These are phyloP conservation scores for Chlorella vulgaris DNA, from an alignment of 139 green algal species.

Conservation along the genomic window DNA sequence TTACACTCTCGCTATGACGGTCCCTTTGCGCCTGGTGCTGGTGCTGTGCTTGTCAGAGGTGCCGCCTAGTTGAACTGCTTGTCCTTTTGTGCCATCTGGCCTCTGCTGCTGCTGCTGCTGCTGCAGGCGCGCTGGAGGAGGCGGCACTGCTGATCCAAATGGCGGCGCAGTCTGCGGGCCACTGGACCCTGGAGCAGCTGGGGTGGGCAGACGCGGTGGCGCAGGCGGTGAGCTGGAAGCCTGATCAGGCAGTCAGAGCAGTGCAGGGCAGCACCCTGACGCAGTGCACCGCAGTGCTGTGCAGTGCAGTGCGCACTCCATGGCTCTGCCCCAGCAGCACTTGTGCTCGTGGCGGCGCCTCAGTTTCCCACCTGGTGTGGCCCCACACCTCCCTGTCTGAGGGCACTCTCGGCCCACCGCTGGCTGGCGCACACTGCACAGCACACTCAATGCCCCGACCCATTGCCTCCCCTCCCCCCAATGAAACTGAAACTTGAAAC, in stretches of 20 bases:
- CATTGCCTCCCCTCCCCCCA: too few relatives aligned
- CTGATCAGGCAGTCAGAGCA: background rate
- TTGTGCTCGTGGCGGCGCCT: too few relatives aligned
- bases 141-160: constrained; percentile 2
- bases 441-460: too few relatives aligned
- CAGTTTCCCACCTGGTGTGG: too few relatives aligned
- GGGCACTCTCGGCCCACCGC: too few relatives aligned
- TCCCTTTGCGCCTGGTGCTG: background rate
- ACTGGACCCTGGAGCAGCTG: constrained; percentile 17
- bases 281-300: background rate
- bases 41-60: too few relatives aligned
- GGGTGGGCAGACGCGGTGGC: constrained; percentile 14
- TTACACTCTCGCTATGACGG: background rate
- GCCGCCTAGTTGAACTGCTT: too few relatives aligned
- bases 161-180: background rate
- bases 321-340: too few relatives aligned
- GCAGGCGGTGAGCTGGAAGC: background rate
- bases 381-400: too few relatives aligned
- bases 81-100: background rate
- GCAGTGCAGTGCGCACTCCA: background rate
- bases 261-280: background rate
- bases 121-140: background rate
- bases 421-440: too few relatives aligned
- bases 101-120: background rate
- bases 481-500: too few relatives aligned